Conservation (phyloP, 1,139 yeast species). For the Blastobotrys proliferans region DNA sequence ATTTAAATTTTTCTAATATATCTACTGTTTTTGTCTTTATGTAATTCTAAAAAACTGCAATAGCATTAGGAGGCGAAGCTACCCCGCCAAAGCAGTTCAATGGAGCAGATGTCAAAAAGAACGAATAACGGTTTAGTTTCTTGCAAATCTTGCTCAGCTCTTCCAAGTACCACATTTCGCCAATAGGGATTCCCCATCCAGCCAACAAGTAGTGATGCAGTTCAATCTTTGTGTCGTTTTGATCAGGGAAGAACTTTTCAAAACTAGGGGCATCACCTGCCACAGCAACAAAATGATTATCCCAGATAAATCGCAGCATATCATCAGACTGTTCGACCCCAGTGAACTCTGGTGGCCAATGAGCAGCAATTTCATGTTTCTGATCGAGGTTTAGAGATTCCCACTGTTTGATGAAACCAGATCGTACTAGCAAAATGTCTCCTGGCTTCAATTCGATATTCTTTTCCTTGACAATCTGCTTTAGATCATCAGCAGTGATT, state of each 20-base stretch:
- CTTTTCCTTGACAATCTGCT: conserved; percentile 18
- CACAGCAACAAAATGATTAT: conserved; percentile 28
- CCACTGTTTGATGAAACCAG: conserved; percentile 32
- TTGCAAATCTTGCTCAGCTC: conserved; percentile 23
- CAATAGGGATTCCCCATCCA: conserved; percentile 22
- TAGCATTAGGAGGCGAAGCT: conserved; percentile 12
- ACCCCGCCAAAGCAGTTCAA: conserved; percentile 15
- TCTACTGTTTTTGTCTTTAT: not conserved
- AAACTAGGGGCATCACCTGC: conserved; percentile 30
- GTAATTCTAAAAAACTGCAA: conserved; percentile 12
- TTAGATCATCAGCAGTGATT: conserved; percentile 25
- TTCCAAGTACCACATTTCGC: conserved; percentile 20
- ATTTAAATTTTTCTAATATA: not conserved
- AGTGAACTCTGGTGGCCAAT: conserved; percentile 41
- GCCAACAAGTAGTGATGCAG: conserved; percentile 17
- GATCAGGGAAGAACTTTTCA: conserved; percentile 42
- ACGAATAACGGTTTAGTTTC: conserved; percentile 16
- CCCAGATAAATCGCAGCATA: conserved; percentile 25
- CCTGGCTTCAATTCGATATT: conserved; percentile 27
- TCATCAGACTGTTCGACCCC: conserved; percentile 26
- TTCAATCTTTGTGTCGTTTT: conserved; percentile 50
- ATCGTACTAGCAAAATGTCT: conserved; percentile 30
- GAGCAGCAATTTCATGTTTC: conserved; percentile 37
- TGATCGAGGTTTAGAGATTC: conserved; percentile 44
- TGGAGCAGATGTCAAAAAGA: conserved; percentile 19